Conservation (phyloP, 495 filamentous ascomycete genomes). For the Letharia columbiana region DNA sequence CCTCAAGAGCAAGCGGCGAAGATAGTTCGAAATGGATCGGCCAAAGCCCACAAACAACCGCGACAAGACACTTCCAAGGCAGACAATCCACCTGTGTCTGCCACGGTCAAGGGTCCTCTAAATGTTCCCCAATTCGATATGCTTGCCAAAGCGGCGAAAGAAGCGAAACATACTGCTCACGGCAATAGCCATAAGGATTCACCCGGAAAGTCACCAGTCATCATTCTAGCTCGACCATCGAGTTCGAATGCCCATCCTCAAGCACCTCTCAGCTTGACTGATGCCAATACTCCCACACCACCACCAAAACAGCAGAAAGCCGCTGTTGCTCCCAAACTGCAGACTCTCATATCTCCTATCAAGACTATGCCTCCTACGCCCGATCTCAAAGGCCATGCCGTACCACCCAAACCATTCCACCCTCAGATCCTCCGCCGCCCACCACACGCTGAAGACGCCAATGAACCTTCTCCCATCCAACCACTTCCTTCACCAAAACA, state of each 20-base stretch:
- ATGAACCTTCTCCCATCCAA: conserved; percentile 27
- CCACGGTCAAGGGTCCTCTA: conserved; percentile 45
- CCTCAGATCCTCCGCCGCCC: conserved; percentile 53
- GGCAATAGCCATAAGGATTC: conserved; percentile 8
- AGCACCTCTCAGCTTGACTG: conserved; percentile 1
- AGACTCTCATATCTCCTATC: conserved; percentile 6
- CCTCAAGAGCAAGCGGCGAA: not conserved
- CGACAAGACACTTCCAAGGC: conserved; percentile 3
- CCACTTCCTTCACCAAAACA: conserved; percentile 23
- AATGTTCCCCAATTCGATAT: conserved; percentile 43
- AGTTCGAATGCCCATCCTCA: conserved; percentile 14
- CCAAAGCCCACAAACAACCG: conserved; percentile 8
- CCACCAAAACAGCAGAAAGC: conserved; percentile 23
- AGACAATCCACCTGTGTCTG: conserved; percentile 29
- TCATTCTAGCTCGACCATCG: conserved; percentile 22
- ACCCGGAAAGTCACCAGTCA: conserved; percentile 17
- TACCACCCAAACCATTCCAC: conserved; percentile 43
- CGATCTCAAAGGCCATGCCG: conserved; percentile 22
- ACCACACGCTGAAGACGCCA: conserved; percentile 23
- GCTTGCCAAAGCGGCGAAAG: conserved; percentile 12
- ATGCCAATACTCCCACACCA: conserved; percentile 8
- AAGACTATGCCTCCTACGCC: conserved; percentile 18
- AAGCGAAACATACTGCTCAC: conserved; percentile 3
- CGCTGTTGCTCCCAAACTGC: conserved; percentile 19
- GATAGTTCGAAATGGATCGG: conserved; percentile 1